Evolutionary conservation across 148 eudicot genomes (phyloP), one percentile per base, ranked within the genome.

Genomic region (Cornus suecica): DNA sequence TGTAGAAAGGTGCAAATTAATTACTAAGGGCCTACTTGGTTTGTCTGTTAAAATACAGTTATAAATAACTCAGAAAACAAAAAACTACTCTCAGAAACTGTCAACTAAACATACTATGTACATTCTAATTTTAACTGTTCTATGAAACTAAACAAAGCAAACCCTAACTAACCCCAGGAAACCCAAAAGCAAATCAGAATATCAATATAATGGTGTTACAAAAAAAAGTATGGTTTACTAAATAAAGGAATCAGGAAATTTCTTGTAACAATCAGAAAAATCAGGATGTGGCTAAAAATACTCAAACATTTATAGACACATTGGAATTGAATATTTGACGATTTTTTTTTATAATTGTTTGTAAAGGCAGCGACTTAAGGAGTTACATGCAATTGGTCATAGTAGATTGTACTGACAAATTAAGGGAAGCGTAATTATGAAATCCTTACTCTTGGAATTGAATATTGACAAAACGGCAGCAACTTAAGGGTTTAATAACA

Each of bases 401-500:
- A 22, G 62, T 58, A 58, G 62, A 58, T 58, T 18, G 23, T 58
- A 58, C 20, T 58, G 8, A 58, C 9, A 58, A 10, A 20, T 58
- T 58, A 58, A 14, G 24, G 20, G 9, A 58, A 76, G 48, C n/a
- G 48, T 34, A 27, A n/a, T 2, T 84, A 77, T 37, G 7, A 37
- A 37, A 37, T 6, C 42, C 42, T 37, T 86, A 96, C 99, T 84
- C 99, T 85, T 81, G 22, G 51, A 58, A 23, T 72, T 18, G 20
- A 72, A 58, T n/a, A 31, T 72, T 60, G 45, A 29, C 15, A 23
- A 60, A 25, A 48, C 27, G 54, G 20, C 20, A 3, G 15, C 20
- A 7, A 16, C 54, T 11, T 48, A 3, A 37, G 54, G 20, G 54
- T 48, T 48, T 48, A 11, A 18, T 48, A 11, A 48, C 20, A 48